Base-by-base conservation (phyloP, 305 asterid genomes). In the Caryopteris hybrid region DNA sequence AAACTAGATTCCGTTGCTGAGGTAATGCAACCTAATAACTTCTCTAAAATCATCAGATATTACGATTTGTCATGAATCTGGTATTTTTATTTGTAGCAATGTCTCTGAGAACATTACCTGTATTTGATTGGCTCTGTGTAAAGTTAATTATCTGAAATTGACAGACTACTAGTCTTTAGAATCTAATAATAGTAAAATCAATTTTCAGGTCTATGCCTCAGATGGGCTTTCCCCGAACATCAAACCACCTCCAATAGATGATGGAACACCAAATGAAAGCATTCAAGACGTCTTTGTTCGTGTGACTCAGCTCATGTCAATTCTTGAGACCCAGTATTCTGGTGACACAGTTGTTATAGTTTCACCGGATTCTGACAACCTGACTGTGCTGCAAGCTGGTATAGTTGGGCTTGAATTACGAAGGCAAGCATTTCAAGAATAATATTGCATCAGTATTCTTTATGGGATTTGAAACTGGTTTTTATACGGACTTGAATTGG, bases 181-280 rank as follows among this genome's bases (percentile, higher is more conserved):
- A n/a, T n/a, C n/a, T n/a, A n/a, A n/a, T n/a, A n/a, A n/a, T n/a
- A n/a, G n/a, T n/a, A n/a, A 29, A 74, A 25, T 2, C 55, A 13
- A 9, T 59, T 18, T 51, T 42, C 62, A 91, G 97, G 87, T 92
- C 7, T 92, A 92, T 55, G 93, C 86, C 74, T 80, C 82, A 13
- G 98, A 92, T 65, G 80, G 89, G 71, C 79, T 90, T 57, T 92
- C 98, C 59, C 79, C 88, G 7, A 88, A 77, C 38, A 82, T 75
- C 18, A 92, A 85, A 74, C 98, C 98, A n/a, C 97, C 97, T 1
- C 98, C 98, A 55, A 74, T 80, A 42, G 76, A 85, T 25, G 96
- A 90, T 2, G 98, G 97, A 22, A 92, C 98, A 17, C 98, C 98
- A 10, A 92, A 92, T 31, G 97, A 90, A 68, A 92, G 98, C 60